Conservation (phyloP, 208 protist genomes). For the Trypanosoma conorhini region DNA sequence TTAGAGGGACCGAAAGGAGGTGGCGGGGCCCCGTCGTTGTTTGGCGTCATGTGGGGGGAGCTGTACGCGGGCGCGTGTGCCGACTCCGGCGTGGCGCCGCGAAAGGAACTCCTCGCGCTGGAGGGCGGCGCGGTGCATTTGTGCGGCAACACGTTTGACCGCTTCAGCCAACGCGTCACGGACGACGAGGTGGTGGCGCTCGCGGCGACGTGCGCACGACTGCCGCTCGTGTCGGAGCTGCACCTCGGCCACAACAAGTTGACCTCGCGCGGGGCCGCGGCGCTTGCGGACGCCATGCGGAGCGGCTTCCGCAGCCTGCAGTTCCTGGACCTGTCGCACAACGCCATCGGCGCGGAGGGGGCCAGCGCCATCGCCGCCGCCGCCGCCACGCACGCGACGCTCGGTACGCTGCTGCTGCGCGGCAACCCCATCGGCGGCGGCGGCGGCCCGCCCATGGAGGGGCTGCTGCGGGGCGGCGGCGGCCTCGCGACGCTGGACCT, state of each 20-base stretch:
- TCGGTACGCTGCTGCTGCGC: conserved; percentile 37
- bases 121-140: conserved; percentile 32
- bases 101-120: conserved; percentile 39
- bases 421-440: conserved; percentile 60
- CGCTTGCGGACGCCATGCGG: conserved; percentile 46
- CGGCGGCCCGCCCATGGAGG: conserved; percentile 36
- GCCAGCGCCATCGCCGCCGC: conserved; percentile 42
- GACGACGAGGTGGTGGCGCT: conserved; percentile 66
- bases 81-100: conserved; percentile 34
- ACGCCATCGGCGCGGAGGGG: conserved; percentile 49
- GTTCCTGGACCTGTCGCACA: conserved; percentile 60
- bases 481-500: conserved; percentile 53
- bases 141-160: conserved; percentile 60
- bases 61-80: conserved; percentile 48
- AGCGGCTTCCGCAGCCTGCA: conserved; percentile 37
- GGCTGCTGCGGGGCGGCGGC: conserved; percentile 37
- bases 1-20: too few relatives aligned
- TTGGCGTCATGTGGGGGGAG: conserved; percentile 69
- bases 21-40: too few relatives aligned
- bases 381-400: conserved; percentile 24
- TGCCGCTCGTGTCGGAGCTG: conserved; percentile 36
- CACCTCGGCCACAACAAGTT: conserved; percentile 74
- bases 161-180: conserved; percentile 54
- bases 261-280: conserved; percentile 34
- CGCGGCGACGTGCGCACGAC: conserved; percentile 20